Base-by-base conservation (phyloP, 2,329 filamentous ascomycete species). In the Neofusicoccum umdonicola region DNA sequence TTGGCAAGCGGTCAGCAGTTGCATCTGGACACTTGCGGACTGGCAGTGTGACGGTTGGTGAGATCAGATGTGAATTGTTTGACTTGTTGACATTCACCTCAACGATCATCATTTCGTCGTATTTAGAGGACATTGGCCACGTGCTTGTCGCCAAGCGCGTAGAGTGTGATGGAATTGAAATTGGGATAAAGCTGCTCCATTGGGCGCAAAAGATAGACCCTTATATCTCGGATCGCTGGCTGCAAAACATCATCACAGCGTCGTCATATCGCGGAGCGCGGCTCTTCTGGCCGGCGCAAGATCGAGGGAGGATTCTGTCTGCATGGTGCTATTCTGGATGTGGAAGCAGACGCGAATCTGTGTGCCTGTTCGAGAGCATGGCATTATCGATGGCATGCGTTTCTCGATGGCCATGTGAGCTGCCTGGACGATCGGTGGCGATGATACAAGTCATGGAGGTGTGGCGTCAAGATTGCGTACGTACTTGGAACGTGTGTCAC, bases 401-500 rank as follows among this genome's bases (percentile, higher is more conserved):
- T 41, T n/a, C 12, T 27, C 19, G 52, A 56, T 42, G 52, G 19
- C 54, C 54, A 44, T 42, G 54, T 45, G 54, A 44, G 39, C 41
- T 15, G n/a, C 19, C 12, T 19, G 15, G 54, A 9, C 27, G 54
- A 17, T 17, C n/a, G 15, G 39, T 31, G 22, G 54, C 27, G 27
- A 45, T 34, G 22, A 45, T 35, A 35, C 1, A 27, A 42, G 4
- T 15, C 52, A 1, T 8, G 9, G 41, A 34, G 8, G 15, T 34
- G 54, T 58, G 54, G 54, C 39, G 54, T 57, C 54, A 58, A 45
- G 12, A 45, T 58, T 58, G 54, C 54, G 54, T 58, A 58, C 27
- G 27, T 13, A 2, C 13, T 45, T 27, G 52, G 13, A 57, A n/a
- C 22, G 15, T 34, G 52, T 41, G 52, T 17, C 52, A 57, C 52